Conservation (phyloP, 352 stramenopile species). For the Thalassiosira livingstoniorum region DNA sequence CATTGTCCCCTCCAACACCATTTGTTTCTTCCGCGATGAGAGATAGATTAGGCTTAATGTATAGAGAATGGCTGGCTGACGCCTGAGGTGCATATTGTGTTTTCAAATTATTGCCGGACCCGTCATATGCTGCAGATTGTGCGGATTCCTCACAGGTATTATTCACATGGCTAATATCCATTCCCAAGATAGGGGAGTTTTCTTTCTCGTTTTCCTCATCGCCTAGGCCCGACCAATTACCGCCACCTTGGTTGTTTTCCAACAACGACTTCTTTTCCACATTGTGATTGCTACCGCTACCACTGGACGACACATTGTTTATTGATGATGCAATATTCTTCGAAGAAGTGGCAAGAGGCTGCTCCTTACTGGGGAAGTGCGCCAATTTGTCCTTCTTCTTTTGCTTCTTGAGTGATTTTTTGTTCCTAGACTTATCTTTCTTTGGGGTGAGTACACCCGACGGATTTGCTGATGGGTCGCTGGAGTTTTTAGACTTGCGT, state of each 20-base stretch:
- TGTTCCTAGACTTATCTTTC: slow-evolving; percentile 35
- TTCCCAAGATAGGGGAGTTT: neutral
- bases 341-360: neutral
- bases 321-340: too few species aligned
- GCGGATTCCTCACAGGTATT: slow-evolving; percentile 8
- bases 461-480: neutral
- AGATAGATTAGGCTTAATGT: neutral
- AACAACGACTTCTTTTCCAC: slow-evolving; percentile 20
- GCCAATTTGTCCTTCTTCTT: slow-evolving; percentile 56
- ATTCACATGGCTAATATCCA: slow-evolving; percentile 19
- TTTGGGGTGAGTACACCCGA: slow-evolving; percentile 7
- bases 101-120: slow-evolving; percentile 9
- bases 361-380: slow-evolving; percentile 36
- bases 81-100: neutral
- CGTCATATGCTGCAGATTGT: slow-evolving; percentile 2
- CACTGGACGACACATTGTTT: slow-evolving; percentile 2
- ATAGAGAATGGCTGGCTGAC: neutral
- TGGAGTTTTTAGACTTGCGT: slow-evolving; percentile 43
- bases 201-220: neutral
- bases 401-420: slow-evolving; percentile 48
- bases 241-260: slow-evolving; percentile 8
- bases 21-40: neutral
- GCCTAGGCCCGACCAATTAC: neutral
- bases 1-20: neutral
- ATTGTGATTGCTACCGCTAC: neutral